Conservation (phyloP, 331 rosid genomes). For the Acacia pycnantha region DNA sequence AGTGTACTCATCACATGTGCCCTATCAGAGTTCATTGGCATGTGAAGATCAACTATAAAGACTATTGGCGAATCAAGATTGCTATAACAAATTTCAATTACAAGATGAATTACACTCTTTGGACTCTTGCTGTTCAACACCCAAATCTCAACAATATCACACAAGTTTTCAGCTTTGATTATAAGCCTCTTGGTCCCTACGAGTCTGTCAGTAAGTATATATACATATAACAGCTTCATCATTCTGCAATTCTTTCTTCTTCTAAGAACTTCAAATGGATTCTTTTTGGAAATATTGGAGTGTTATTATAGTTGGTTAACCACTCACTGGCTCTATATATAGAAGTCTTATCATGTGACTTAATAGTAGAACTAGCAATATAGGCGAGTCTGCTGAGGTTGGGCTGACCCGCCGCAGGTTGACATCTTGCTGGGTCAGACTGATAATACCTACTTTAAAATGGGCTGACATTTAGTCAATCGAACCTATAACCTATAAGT, state of each 20-base stretch:
- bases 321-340: no score
- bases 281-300: no score
- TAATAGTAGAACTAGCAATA: no score
- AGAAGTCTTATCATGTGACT: no score
- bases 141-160: slow-evolving; percentile 91
- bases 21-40: slow-evolving; percentile 93
- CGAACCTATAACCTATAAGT: rapidly evolving
- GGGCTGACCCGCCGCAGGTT: no score
- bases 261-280: not conserved
- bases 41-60: slow-evolving; percentile 79
- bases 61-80: slow-evolving; percentile 84
- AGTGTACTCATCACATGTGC: slow-evolving; percentile 95
- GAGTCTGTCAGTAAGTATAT: slow-evolving; percentile 65
- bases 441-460: no score
- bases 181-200: slow-evolving; percentile 79
- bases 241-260: not conserved
- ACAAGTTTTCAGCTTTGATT: slow-evolving; percentile 88
- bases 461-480: no score
- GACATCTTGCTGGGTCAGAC: no score
- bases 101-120: slow-evolving; percentile 69
- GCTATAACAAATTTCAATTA: slow-evolving; percentile 81
- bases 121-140: slow-evolving; percentile 88
- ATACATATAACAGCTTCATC: not conserved
- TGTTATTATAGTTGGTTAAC: no score
- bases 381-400: rapidly evolving